Evolutionary conservation across 352 stramenopile species (phyloP), one percentile per base, ranked within the genome.

Genomic region (Phytophthora ohioensis): DNA sequence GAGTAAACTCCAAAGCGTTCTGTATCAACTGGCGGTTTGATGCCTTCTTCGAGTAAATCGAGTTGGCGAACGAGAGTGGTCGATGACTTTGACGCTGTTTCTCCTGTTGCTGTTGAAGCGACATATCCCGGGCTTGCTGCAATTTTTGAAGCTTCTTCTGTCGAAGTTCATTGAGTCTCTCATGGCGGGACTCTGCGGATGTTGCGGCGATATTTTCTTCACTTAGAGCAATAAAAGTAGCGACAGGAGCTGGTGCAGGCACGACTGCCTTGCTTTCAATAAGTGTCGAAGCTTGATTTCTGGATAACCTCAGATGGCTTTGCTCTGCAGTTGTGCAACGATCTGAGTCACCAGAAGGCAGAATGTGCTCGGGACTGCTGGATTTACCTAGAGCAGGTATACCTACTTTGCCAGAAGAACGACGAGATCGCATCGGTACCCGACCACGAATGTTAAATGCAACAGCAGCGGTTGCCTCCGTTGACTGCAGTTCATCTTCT

Each of bases 1-100:
- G 63, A 30, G 84, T 95, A 56, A 80, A 93, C 76, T 92, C 85
- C 57, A 94, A 57, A n/a, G 88, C 88, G 36, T 95, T 94, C 57
- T 94, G 86, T 30, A 95, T 81, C 9, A 93, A 62, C 55, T 90
- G 78, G 4, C 84, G 80, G 48, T 94, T 95, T 7, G 84, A 92
- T 13, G 82, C 74, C 5, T 70, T 70, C 38, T 88, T 87, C 0
- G 67, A 69, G 5, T 72, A 69, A 8, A 51, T 27, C 0, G 55
- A 65, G 36, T 39, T 68, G 8, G 45, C 43, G n/a, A 77, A 53
- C 1, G 57, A 64, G 1, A 67, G 45, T 3, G 54, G 52, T 10
- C 53, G 70, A 51, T 73, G 55, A 3, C 58, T 42, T 53, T 75
- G 57, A 6, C 62, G 66, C 38, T 74, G 57, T 38, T 70, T 74